Evolutionary conservation across 768 basidiomycete genomes (phyloP).

Genomic region (Lactifluus subvellereus): DNA sequence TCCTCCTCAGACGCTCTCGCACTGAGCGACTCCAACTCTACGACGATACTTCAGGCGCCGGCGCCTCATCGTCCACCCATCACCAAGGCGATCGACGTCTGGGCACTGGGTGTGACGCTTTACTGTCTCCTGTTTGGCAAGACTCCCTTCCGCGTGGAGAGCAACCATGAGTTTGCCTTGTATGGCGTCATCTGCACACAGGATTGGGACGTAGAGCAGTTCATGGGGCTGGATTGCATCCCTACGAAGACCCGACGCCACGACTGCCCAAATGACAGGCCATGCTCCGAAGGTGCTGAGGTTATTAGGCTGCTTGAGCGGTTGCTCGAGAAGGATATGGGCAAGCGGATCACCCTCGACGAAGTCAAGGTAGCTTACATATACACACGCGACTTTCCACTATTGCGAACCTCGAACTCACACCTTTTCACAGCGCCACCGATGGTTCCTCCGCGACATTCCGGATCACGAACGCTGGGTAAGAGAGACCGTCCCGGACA

Average conservation of each 20-base stretch:
- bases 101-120: conserved; percentile 93
- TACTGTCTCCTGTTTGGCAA: conserved; percentile 90
- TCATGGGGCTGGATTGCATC: conserved; percentile 67
- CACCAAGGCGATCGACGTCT: conserved; percentile 93
- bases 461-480: conserved; percentile 68
- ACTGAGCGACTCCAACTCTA: conserved; percentile 33
- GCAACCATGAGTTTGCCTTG: conserved; percentile 60
- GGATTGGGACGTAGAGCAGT: conserved; percentile 61
- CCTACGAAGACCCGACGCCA: conserved; percentile 59
- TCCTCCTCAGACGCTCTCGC: conserved; percentile 31
- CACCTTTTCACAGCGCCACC: conserved; percentile 40
- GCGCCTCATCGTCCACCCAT: conserved; percentile 46
- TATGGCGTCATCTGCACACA: conserved; percentile 75
- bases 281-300: conserved; percentile 46
- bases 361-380: conserved; percentile 63
- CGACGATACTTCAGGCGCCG: conserved; percentile 29
- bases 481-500: conserved; percentile 46
- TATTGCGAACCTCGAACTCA: conserved; percentile 4
- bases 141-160: conserved; percentile 66
- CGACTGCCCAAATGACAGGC: conserved; percentile 26
- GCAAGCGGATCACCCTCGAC: conserved; percentile 66
- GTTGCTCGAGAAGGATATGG: conserved; percentile 72
- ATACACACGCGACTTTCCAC: background rate
- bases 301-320: conserved; percentile 68
- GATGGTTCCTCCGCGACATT: conserved; percentile 68